phyloP scores from a whole-genome alignment of 129 eudicot species.

The Apium graveolens region DNA sequence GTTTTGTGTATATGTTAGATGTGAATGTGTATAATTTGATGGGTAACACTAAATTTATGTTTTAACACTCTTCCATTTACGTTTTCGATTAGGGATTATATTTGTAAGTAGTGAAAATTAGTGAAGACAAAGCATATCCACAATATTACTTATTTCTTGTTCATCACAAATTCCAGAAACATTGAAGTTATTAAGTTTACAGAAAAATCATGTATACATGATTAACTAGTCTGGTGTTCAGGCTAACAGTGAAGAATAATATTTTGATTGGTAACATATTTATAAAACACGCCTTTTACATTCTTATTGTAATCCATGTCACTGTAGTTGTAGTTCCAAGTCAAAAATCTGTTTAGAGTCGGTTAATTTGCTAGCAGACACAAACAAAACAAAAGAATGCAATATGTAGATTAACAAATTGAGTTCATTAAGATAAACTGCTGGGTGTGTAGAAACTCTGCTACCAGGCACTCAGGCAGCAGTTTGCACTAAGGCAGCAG shows the following conservation, averaged over 20 bases:
- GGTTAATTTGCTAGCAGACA: not conserved
- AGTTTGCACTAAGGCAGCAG: not conserved
- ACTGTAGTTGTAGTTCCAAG: not conserved
- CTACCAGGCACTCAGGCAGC: not conserved
- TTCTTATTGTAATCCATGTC: not conserved
- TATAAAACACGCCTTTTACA: not conserved
- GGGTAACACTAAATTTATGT: too few species aligned
- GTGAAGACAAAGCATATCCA: slow-evolving; percentile 44
- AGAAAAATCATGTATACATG: slow-evolving; percentile 31
- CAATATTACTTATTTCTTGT: slow-evolving; percentile 32
- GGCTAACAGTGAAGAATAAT: not conserved
- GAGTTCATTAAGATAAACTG: not conserved
- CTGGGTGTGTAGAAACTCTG: not conserved
- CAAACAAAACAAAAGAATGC: not conserved
- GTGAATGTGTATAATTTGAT: too few species aligned
- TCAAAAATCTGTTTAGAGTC: not conserved
- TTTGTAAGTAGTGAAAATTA: too few species aligned
- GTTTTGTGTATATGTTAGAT: too few species aligned
- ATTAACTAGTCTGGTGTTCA: slow-evolving; percentile 6
- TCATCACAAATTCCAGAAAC: slow-evolving; percentile 24
- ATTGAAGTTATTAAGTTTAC: slow-evolving; percentile 18
- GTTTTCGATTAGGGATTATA: too few species aligned
- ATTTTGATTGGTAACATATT: not conserved
- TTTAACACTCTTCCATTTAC: too few species aligned
- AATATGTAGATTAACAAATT: not conserved